A percentile compares a stretch with the other conserved stretches of the same genome.
Evolutionary conservation across 768 basidiomycete genomes (phyloP).

Genomic region (Dioszegia crocea): DNA sequence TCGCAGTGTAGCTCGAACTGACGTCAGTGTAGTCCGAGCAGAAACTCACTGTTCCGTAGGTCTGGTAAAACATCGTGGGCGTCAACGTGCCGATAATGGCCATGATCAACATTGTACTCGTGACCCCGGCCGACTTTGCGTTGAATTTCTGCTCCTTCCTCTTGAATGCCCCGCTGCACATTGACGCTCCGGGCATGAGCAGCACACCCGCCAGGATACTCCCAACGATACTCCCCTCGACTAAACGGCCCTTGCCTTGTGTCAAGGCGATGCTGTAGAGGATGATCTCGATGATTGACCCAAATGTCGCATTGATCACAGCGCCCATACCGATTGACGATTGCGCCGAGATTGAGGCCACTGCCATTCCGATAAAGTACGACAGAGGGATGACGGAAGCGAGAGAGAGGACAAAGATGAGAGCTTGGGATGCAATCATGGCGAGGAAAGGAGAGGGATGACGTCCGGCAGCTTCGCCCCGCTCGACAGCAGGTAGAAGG

Average conservation of each 20-base stretch:
- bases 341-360: conserved; percentile 97
- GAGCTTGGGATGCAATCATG: conserved; percentile 65
- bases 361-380: conserved; percentile 99
- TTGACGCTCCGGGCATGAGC: conserved; percentile 93
- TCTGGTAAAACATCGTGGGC: conserved; percentile 96
- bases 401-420: conserved; percentile 79
- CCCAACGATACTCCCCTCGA: conserved; percentile 95
- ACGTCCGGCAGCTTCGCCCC: conserved; percentile 56
- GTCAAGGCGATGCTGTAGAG: conserved; percentile 84
- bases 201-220: conserved; percentile 91
- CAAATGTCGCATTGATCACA: conserved; percentile 98
- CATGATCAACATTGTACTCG: conserved; percentile 99
- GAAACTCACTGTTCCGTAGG: conserved; percentile 82
- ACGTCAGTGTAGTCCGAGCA: background rate
- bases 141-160: conserved; percentile 97
- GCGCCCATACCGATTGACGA: conserved; percentile 99
- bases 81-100: conserved; percentile 94
- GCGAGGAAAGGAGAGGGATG: conserved; percentile 64
- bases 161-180: conserved; percentile 82
- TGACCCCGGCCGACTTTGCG: conserved; percentile 97
- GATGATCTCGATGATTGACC: conserved; percentile 95
- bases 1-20: conserved; percentile 47
- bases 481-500: conserved; percentile 66
- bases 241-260: conserved; percentile 86
- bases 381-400: conserved; percentile 92